These are phyloP conservation scores for Penicillium angulare DNA, from an alignment of 495 filamentous ascomycete genomes.

Conservation along the genomic window DNA sequence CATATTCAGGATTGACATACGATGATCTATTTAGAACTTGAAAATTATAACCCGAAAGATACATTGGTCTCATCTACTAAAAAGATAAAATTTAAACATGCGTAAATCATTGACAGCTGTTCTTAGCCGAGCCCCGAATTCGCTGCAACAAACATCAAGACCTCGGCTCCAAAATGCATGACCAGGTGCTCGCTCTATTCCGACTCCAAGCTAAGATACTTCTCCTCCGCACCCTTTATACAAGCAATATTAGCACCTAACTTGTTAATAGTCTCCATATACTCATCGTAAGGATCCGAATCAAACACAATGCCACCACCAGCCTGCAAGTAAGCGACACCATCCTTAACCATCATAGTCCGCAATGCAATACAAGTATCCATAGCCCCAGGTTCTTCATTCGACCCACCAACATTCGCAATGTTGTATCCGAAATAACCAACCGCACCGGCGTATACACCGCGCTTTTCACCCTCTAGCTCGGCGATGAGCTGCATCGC, in stretches of 20 bases:
- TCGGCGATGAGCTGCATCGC: slow-evolving; percentile 98
- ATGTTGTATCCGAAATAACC: slow-evolving; percentile 65
- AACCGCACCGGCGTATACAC: slow-evolving; percentile 95
- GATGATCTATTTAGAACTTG: no score
- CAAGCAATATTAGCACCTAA: slow-evolving; percentile 82
- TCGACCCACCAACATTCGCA: slow-evolving; percentile 35
- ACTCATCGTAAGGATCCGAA: slow-evolving; percentile 91
- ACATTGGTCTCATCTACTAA: neutral
- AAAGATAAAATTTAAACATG: slow-evolving; percentile 3
- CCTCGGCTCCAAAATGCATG: no score
- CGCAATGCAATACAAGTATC: slow-evolving; percentile 97
- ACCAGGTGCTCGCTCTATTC: slow-evolving; percentile 8
- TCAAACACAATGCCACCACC: slow-evolving; percentile 98
- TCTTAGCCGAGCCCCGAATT: slow-evolving; percentile 3
- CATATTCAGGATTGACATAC: no score
- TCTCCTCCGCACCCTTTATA: slow-evolving; percentile 78
- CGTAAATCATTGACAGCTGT: slow-evolving; percentile 7
- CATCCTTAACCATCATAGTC: slow-evolving; percentile 93
- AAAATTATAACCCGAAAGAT: neutral
- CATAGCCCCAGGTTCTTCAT: slow-evolving; percentile 75
- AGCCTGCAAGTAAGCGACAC: slow-evolving; percentile 88
- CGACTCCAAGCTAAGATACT: slow-evolving; percentile 56
- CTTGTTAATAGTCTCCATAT: slow-evolving; percentile 97
- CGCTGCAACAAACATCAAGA: slow-evolving; percentile 12
- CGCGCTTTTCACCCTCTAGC: slow-evolving; percentile 87